These are phyloP conservation scores for Sutorius eximius DNA, from an alignment of 1,284 basidiomycete genomes.

Conservation along the genomic window DNA sequence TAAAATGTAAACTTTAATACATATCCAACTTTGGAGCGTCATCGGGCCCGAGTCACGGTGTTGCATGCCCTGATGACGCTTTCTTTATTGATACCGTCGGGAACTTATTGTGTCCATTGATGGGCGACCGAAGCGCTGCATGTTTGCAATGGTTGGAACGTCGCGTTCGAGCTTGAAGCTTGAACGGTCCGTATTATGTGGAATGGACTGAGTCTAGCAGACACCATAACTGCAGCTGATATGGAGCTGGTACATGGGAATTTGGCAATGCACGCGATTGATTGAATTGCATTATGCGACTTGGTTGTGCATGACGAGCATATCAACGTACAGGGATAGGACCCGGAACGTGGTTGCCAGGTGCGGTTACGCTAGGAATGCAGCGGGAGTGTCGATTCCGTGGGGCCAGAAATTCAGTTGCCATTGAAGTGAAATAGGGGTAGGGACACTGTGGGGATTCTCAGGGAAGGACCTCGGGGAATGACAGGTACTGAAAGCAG, in stretches of 20 bases:
- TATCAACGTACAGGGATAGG: neutral
- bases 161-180: neutral
- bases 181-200: neutral
- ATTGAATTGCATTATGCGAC: neutral
- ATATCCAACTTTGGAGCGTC: too few relatives aligned
- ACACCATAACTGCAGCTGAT: too few relatives aligned
- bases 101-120: neutral
- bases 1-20: too few relatives aligned
- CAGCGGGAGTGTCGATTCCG: neutral
- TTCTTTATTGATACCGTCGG: neutral
- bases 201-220: neutral
- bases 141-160: neutral
- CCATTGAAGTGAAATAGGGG: neutral
- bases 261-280: too few relatives aligned
- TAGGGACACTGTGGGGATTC: neutral
- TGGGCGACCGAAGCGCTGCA: neutral
- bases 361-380: neutral
- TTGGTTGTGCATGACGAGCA: neutral
- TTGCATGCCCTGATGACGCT: neutral
- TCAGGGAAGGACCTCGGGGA: neutral
- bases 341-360: neutral
- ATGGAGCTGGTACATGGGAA: too few relatives aligned
- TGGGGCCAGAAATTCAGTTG: neutral
- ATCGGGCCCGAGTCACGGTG: neutral
- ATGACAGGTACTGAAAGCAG: neutral